Evolutionary conservation across 2,329 filamentous ascomycete species (phyloP).

Genomic region (Penicillium fuscoglaucum): DNA sequence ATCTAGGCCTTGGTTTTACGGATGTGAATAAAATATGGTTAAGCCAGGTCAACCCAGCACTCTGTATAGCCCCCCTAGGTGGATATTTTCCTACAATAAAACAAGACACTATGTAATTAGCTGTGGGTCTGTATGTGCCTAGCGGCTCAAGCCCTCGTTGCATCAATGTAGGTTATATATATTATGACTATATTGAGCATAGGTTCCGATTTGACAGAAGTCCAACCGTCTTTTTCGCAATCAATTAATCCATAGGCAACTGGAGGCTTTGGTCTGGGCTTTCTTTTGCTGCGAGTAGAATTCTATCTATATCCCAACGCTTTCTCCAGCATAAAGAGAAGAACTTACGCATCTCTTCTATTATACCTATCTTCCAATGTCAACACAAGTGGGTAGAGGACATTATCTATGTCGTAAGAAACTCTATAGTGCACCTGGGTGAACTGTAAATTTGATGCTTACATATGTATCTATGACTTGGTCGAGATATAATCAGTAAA

Average conservation of each 20-base stretch:
- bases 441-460: not conserved
- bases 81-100: not conserved
- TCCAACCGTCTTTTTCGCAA: not conserved
- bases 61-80: not conserved
- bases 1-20: not conserved
- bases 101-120: not conserved
- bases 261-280: not conserved
- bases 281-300: not conserved
- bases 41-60: not conserved
- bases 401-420: not conserved
- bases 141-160: not conserved
- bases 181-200: not conserved
- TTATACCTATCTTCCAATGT: not conserved
- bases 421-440: not conserved
- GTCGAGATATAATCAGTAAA: conserved; percentile 9
- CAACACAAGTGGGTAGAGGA: not conserved
- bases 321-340: not conserved
- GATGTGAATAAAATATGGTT: not conserved
- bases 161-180: not conserved
- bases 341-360: not conserved
- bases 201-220: not conserved
- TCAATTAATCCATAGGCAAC: not conserved
- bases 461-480: not conserved
- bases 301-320: not conserved
- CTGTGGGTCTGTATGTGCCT: not conserved